phyloP scores from a whole-genome alignment of 805 yeast genomes.

The Wickerhamiella azymoides region DNA sequence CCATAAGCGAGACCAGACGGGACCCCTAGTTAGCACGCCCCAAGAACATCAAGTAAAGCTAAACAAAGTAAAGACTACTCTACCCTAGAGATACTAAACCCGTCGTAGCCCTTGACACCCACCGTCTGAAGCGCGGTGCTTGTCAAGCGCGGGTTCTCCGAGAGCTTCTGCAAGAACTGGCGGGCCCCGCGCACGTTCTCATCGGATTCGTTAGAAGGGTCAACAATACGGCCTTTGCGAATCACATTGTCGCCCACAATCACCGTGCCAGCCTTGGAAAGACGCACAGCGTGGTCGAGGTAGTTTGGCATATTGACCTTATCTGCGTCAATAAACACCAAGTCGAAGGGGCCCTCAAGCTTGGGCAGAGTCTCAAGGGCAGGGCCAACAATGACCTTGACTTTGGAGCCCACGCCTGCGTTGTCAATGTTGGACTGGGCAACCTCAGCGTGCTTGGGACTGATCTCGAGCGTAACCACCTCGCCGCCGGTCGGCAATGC shows the following conservation, averaged over 20 bases:
- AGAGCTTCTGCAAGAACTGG: conserved; percentile 2
- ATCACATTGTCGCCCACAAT: conserved; percentile 5
- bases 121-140: conserved; percentile 2
- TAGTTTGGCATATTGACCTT: conserved; percentile 6
- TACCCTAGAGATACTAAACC: conserved; percentile 1
- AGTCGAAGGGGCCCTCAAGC: conserved; percentile 1
- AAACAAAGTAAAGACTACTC: not conserved
- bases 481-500: conserved; percentile 1
- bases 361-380: not conserved
- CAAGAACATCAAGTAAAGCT: too few relatives aligned
- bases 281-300: conserved; percentile 1
- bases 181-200: not conserved
- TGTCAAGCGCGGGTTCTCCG: not conserved
- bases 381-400: not conserved
- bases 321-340: conserved; percentile 7
- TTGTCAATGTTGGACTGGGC: not conserved
- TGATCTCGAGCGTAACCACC: conserved; percentile 1
- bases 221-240: not conserved
- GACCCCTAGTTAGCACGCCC: too few relatives aligned
- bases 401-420: conserved; percentile 1
- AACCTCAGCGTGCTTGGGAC: conserved; percentile 3
- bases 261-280: conserved; percentile 1
- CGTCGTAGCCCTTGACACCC: conserved; percentile 6
- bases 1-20: too few relatives aligned
- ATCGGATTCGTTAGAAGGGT: not conserved